These are phyloP conservation scores for Naematelia aurantialba DNA, from an alignment of 768 basidiomycete species.

Conservation along the genomic window DNA sequence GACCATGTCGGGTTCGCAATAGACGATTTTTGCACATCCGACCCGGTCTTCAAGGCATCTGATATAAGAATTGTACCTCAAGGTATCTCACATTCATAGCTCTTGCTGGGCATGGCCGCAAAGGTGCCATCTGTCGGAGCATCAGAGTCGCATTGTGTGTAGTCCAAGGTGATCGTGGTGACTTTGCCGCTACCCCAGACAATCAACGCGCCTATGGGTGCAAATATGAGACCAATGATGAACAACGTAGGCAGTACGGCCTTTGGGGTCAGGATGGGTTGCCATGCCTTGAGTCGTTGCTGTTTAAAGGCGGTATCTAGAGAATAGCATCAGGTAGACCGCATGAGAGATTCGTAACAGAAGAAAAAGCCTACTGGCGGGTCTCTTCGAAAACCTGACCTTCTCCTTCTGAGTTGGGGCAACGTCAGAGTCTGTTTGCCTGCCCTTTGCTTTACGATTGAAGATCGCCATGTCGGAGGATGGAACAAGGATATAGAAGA, in stretches of 20 bases:
- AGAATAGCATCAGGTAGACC: neutral
- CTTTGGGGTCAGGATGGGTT: slow-evolving; percentile 96
- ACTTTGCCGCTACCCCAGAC: slow-evolving; percentile 85
- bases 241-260: slow-evolving; percentile 95
- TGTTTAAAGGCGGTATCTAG: slow-evolving; percentile 98
- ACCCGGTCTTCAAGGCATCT: slow-evolving; percentile 52
- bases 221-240: slow-evolving; percentile 89
- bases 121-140: slow-evolving; percentile 56
- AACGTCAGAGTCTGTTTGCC: slow-evolving; percentile 32
- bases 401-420: slow-evolving; percentile 47
- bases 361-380: slow-evolving; percentile 46
- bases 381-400: slow-evolving; percentile 49
- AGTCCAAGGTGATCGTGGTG: slow-evolving; percentile 90
- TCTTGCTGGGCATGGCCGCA: slow-evolving; percentile 55
- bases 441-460: slow-evolving; percentile 40
- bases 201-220: slow-evolving; percentile 89
- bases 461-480: slow-evolving; percentile 47
- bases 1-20: slow-evolving; percentile 66
- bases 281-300: slow-evolving; percentile 99
- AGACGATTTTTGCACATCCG: slow-evolving; percentile 49
- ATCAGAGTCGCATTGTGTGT: slow-evolving; percentile 80
- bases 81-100: slow-evolving; percentile 42
- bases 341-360: neutral
- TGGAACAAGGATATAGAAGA: neutral
- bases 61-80: neutral